phyloP scores from a whole-genome alignment of 2,329 filamentous ascomycete species.

The Penicillium freii region DNA sequence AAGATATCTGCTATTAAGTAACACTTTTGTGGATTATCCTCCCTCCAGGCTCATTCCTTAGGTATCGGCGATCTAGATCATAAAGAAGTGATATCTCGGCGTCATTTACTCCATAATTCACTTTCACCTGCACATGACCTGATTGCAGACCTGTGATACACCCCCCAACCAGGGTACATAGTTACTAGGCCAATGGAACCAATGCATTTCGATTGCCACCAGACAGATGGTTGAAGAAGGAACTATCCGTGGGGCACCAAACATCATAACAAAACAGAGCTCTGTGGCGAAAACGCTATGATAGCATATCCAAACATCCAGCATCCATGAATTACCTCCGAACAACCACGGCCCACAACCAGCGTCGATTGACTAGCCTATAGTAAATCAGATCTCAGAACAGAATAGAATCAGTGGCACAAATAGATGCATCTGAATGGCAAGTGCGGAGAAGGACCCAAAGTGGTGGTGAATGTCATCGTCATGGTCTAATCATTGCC shows the following conservation, averaged over 20 bases:
- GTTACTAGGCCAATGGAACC: background rate
- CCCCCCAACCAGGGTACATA: background rate
- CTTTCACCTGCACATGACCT: background rate
- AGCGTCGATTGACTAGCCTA: slow-evolving; percentile 5
- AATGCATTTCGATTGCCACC: background rate
- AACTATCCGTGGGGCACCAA: background rate
- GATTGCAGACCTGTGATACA: background rate
- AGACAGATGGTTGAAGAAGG: background rate
- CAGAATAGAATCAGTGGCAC: slow-evolving; percentile 17
- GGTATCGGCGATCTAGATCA: too few species aligned
- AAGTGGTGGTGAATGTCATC: slow-evolving; percentile 24
- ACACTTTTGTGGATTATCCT: too few species aligned
- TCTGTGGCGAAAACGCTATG: slow-evolving; percentile 13
- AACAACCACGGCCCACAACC: background rate
- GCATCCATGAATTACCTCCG: slow-evolving; percentile 3
- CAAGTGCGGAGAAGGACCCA: slow-evolving; percentile 17
- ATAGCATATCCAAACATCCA: background rate
- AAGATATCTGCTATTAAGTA: too few species aligned
- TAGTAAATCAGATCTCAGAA: slow-evolving; percentile 9
- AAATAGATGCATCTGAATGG: slow-evolving; percentile 6
- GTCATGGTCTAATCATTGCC: slow-evolving; percentile 34
- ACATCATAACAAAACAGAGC: background rate
- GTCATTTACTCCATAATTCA: background rate
- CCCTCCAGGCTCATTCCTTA: too few species aligned
- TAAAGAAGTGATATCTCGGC: background rate